These are phyloP conservation scores for Pseudopithomyces maydicus DNA, from an alignment of 2,329 filamentous ascomycete genomes.

Conservation along the genomic window DNA sequence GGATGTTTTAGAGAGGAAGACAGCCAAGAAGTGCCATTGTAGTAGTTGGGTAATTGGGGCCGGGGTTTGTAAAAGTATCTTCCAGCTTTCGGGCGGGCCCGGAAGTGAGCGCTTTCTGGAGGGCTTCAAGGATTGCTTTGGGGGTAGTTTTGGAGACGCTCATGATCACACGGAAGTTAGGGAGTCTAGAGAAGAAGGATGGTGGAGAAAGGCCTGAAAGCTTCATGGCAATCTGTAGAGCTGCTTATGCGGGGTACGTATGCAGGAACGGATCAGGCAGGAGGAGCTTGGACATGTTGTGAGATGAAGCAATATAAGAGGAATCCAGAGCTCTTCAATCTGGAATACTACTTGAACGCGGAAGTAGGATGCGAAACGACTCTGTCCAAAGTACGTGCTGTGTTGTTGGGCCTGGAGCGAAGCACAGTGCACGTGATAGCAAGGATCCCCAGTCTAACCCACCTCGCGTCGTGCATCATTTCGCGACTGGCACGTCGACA, in stretches of 20 bases:
- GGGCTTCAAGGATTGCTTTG: constrained; percentile 17
- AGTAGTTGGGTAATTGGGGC: constrained; percentile 14
- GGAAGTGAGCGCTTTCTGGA: constrained; percentile 16
- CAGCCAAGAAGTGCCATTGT: constrained; percentile 5
- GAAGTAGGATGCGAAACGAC: not conserved
- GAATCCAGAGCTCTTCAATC: no score
- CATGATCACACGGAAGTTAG: no score
- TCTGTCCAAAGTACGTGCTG: not conserved
- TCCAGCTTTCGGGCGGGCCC: constrained; percentile 18
- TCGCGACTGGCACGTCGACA: constrained; percentile 33
- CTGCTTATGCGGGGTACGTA: not conserved
- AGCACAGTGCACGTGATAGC: constrained; percentile 32
- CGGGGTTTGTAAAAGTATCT: constrained; percentile 21
- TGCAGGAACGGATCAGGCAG: not conserved
- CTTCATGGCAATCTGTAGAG: not conserved
- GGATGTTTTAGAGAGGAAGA: not conserved
- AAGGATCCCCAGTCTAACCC: constrained; percentile 29
- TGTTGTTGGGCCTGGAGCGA: not conserved
- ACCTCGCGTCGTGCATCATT: constrained; percentile 34
- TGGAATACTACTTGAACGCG: no score
- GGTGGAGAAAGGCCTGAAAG: not conserved
- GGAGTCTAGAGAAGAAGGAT: not conserved
- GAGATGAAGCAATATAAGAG: not conserved
- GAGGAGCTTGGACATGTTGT: not conserved
- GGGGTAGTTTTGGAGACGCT: constrained; percentile 11